These are phyloP conservation scores for Aspergillus pseudotamarii DNA, from an alignment of 2,329 filamentous ascomycete species.

Conservation along the genomic window DNA sequence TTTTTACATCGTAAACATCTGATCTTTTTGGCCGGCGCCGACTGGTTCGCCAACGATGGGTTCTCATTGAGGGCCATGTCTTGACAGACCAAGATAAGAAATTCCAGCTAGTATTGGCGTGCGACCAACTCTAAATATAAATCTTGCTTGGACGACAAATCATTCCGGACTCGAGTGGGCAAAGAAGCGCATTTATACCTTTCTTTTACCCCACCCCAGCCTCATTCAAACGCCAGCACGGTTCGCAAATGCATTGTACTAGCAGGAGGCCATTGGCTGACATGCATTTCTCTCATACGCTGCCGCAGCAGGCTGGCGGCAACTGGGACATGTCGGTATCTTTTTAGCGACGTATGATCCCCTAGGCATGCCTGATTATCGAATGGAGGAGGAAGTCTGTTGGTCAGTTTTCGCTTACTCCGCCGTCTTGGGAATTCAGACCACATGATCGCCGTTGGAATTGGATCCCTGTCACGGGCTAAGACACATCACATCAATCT, in stretches of 20 bases:
- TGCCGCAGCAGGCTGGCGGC: neutral
- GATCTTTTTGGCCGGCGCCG: neutral
- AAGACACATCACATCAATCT: neutral
- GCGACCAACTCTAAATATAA: neutral
- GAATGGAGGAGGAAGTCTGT: neutral
- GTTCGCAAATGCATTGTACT: neutral
- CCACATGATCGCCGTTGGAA: neutral
- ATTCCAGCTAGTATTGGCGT: neutral
- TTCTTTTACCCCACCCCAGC: neutral
- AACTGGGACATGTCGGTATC: neutral
- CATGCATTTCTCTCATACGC: neutral
- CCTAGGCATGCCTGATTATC: too few species aligned
- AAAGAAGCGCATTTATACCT: neutral
- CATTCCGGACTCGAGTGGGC: neutral
- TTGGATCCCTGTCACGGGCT: neutral
- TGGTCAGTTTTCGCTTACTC: neutral
- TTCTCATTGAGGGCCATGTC: neutral
- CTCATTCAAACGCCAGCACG: neutral
- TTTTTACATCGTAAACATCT: conserved; percentile 8
- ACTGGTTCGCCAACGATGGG: conserved; percentile 1
- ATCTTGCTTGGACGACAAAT: neutral
- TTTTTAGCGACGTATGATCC: neutral
- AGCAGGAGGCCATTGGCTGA: neutral
- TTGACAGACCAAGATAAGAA: neutral
- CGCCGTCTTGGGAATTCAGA: neutral